A percentile compares a stretch with the other conserved stretches of the same genome.
Conservation (phyloP, 495 filamentous ascomycete genomes). For the Gamarada debralockiae region DNA sequence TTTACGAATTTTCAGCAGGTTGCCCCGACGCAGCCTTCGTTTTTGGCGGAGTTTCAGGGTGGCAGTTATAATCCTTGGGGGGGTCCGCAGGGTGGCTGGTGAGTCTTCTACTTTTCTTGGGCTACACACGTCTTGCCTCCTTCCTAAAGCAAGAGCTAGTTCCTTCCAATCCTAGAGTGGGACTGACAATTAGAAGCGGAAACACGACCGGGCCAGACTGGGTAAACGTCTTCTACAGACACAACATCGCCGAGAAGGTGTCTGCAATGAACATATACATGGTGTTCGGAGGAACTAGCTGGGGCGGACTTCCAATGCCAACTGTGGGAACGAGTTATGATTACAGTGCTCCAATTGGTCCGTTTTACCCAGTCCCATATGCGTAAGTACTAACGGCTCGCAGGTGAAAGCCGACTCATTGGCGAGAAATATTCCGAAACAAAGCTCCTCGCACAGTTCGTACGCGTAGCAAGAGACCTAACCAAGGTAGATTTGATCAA, state of each 20-base stretch:
- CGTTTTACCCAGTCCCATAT: background rate
- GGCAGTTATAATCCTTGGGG: constrained; percentile 62
- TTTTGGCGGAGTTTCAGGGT: constrained; percentile 62
- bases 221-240: constrained; percentile 57
- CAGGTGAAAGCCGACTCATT: constrained; percentile 52
- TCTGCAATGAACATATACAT: constrained; percentile 45
- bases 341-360: constrained; percentile 52
- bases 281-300: constrained; percentile 58
- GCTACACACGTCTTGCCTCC: too few relatives aligned
- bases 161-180: too few relatives aligned
- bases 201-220: constrained; percentile 43
- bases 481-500: constrained; percentile 41
- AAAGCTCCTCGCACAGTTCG: constrained; percentile 54
- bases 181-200: too few relatives aligned
- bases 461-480: constrained; percentile 48
- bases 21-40: constrained; percentile 48
- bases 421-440: constrained; percentile 57
- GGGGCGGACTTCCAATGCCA: constrained; percentile 29
- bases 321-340: constrained; percentile 52
- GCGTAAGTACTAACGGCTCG: constrained; percentile 32
- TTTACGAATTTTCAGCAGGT: constrained; percentile 36
- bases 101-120: too few relatives aligned
- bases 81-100: constrained; percentile 45
- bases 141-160: too few relatives aligned
- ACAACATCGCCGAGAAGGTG: constrained; percentile 43